These are phyloP conservation scores for Parsonsia alboflavescens DNA, from an alignment of 257 asterid genomes.

Conservation along the genomic window DNA sequence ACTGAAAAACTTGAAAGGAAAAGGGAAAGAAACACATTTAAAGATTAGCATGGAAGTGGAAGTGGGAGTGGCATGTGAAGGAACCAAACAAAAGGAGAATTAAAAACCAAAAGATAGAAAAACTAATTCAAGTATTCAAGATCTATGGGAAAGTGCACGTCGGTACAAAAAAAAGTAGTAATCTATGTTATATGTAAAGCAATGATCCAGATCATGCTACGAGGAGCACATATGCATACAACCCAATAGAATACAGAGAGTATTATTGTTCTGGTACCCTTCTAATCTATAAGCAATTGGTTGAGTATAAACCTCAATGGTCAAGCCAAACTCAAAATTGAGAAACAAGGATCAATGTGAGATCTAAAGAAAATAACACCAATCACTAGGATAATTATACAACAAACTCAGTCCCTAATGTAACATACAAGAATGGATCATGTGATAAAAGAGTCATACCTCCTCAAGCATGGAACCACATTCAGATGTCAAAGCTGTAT, in stretches of 20 bases:
- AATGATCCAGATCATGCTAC: not conserved
- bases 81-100: not conserved
- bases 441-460: constrained; percentile 36
- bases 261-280: not conserved
- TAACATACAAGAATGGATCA: not conserved
- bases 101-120: not conserved
- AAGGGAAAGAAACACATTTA: not conserved
- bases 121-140: not conserved
- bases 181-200: not conserved
- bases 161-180: not conserved
- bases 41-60: not conserved
- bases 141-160: not conserved
- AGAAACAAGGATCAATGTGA: not conserved
- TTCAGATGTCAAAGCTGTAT: constrained; percentile 89
- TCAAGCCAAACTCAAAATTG: not conserved
- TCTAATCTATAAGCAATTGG: not conserved
- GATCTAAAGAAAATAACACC: not conserved
- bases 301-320: not conserved
- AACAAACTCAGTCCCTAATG: not conserved
- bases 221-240: not conserved
- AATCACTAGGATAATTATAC: not conserved
- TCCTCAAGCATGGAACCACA: constrained; percentile 99
- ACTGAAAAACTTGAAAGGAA: not conserved
- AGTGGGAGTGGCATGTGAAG: not conserved
- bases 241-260: not conserved